Evolutionary conservation across 2,329 filamentous ascomycete genomes (phyloP), one percentile per base, ranked within the genome.

Genomic region (Fusarium sp.): DNA sequence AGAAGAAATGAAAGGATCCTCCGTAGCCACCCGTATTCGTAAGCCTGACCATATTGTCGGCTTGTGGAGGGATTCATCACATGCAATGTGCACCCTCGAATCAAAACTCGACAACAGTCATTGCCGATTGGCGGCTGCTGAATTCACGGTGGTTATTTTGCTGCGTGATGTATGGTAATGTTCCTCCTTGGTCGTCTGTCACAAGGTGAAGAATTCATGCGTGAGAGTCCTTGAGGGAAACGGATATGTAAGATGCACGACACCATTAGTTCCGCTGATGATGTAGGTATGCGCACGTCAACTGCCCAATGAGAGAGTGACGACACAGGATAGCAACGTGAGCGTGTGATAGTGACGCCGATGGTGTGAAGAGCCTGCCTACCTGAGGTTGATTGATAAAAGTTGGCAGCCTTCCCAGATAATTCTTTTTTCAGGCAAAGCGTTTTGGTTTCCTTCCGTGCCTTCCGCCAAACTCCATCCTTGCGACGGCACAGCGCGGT

Each of bases 161-260:
- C 45, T 50, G 44, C 36, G 64, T 61, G 53, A 54, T 59, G 53
- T 54, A 45, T 43, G 54, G 53, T 63, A 37, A 51, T 63, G 23
- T 39, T 49, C 46, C 46, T 53, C 44, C 35, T 25, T 31, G 35
- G 48, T 37, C 45, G 55, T 52, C 64, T 59, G 59, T 69, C 66
- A 69, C 66, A 60, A 66, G 62, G 66, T 43, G 55, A 46, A 47
- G 38, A 57, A 60, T 43, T 49, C 61, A 61, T 69, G 66, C 64
- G 60, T 57, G 61, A 57, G 36, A 51, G 53, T 44, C 55, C 58
- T 61, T 50, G 47, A 49, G 51, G 53, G 45, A 66, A 66, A 53
- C 52, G 53, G 53, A 62, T 59, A 25, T 25, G 23, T 25, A 50
- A 59, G 52, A 63, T 64, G 61, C 61, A 64, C 61, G 53, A 66